Base-by-base conservation (phyloP, 2,329 filamentous ascomycete species). In the Lomentospora prolificans region DNA sequence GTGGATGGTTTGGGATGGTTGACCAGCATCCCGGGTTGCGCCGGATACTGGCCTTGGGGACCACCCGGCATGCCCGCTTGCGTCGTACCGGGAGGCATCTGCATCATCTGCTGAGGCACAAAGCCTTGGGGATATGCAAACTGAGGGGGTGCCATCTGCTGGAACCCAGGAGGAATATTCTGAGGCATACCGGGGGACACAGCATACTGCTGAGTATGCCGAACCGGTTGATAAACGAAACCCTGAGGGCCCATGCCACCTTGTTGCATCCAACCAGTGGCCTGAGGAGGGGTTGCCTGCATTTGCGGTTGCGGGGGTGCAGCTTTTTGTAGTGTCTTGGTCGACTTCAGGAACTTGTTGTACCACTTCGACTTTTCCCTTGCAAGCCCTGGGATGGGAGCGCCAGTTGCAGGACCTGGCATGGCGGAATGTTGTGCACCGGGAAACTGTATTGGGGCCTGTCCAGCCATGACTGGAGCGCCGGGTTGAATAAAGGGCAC, bases 301-400 rank as follows among this genome's bases (percentile, higher is more conserved):
- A 31, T 44, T n/a, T 54, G 52, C 6, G 24, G 33, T 27, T 55
- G 53, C 24, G 28, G 53, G 1, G 53, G 28, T 22, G 44, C 22
- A 12, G 28, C 14, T 14, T 55, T 55, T 22, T 55, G 53, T 8
- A 48, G 22, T 12, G 53, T 55, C 53, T 51, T 55, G 7, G 44
- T 31, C 5, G 44, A 17, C 53, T 51, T 55, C 1, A 55, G 17
- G 46, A 55, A 51, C 46, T 55, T 55, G 12, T 19, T 31, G 30
- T 50, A 51, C 53, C 53, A 55, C 46, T 41, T 55, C n/a, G 44
- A 36, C 46, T 55, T 55, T 9, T 36, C 53, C 30, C 2, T 22
- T 30, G 36, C 3, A 17, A 9, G 44, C 22, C 28, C n/a, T 8
- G 53, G 24, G 19, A 22, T 14, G 28, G 48, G 9, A n/a, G 10